Percentiles rank a stretch among this genome's conserved stretches.
phyloP scores from a whole-genome alignment of 2,329 filamentous ascomycete species.

The Xylariales sp. region DNA sequence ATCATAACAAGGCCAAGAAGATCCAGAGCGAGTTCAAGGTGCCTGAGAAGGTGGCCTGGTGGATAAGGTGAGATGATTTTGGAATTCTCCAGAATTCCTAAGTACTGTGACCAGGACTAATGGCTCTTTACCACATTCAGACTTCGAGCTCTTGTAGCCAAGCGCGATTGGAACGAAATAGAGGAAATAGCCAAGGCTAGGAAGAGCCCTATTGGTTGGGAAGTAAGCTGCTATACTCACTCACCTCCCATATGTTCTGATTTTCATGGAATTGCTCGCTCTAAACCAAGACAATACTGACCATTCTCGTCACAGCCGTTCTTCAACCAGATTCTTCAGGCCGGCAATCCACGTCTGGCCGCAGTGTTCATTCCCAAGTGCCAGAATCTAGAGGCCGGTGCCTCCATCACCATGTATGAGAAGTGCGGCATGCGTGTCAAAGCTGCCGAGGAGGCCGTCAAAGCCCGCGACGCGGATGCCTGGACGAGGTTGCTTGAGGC shows the following conservation, averaged over 20 bases:
- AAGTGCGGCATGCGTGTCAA: slow-evolving; percentile 88
- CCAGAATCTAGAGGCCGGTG: slow-evolving; percentile 60
- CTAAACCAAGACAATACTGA: too few relatives aligned
- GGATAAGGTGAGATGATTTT: slow-evolving; percentile 55
- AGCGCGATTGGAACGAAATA: slow-evolving; percentile 87
- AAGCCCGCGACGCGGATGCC: slow-evolving; percentile 71
- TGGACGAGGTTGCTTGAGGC: slow-evolving; percentile 70
- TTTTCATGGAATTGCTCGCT: too few relatives aligned
- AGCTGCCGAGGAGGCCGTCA: slow-evolving; percentile 88
- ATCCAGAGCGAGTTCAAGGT: slow-evolving; percentile 91
- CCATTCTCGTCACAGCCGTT: slow-evolving; percentile 61
- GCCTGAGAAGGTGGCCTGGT: slow-evolving; percentile 85
- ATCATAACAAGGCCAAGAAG: slow-evolving; percentile 80
- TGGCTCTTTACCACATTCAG: slow-evolving; percentile 36
- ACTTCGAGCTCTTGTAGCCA: slow-evolving; percentile 81
- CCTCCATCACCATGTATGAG: slow-evolving; percentile 87
- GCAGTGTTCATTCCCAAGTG: slow-evolving; percentile 85
- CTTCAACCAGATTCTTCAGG: slow-evolving; percentile 82
- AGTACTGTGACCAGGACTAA: too few relatives aligned
- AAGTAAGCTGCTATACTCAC: slow-evolving; percentile 55
- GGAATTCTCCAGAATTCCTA: too few relatives aligned
- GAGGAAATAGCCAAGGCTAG: slow-evolving; percentile 76
- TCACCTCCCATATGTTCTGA: too few relatives aligned
- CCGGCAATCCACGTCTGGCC: slow-evolving; percentile 85
- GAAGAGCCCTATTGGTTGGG: slow-evolving; percentile 94